A percentile compares a stretch with the other conserved stretches of the same genome.
Evolutionary conservation across 2,329 filamentous ascomycete genomes (phyloP).

Genomic region (Stagonosporopsis tanaceti): DNA sequence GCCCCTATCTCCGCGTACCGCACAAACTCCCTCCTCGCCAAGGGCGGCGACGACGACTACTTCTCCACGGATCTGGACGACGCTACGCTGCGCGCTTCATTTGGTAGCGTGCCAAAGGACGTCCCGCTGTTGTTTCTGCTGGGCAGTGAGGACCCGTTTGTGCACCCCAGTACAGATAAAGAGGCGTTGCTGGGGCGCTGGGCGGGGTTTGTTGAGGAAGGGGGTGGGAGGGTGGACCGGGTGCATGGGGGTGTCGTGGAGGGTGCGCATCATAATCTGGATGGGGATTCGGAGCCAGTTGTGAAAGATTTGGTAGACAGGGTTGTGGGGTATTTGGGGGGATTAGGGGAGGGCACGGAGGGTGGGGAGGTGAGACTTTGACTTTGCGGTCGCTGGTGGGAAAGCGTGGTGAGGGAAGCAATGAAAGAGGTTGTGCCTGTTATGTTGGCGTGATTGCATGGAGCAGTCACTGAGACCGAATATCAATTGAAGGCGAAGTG

Average conservation of each 20-base stretch:
- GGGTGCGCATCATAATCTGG: constrained; percentile 61
- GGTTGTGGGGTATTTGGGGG: constrained; percentile 59
- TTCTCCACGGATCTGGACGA: constrained; percentile 81
- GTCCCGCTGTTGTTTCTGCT: constrained; percentile 70
- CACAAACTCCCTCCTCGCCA: constrained; percentile 65
- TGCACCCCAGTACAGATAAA: constrained; percentile 67
- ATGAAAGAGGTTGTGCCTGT: not conserved
- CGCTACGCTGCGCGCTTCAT: constrained; percentile 67
- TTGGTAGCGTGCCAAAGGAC: constrained; percentile 63
- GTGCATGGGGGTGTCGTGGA: constrained; percentile 58
- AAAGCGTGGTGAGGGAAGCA: not conserved
- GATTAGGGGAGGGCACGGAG: constrained; percentile 15
- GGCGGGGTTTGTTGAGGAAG: constrained; percentile 54
- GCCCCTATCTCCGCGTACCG: constrained; percentile 64
- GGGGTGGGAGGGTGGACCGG: constrained; percentile 59
- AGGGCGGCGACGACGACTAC: constrained; percentile 80
- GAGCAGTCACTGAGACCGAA: not conserved
- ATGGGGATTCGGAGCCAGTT: constrained; percentile 56
- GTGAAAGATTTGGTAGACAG: constrained; percentile 59
- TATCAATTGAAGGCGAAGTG: not conserved
- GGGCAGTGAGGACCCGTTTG: constrained; percentile 71
- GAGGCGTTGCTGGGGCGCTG: constrained; percentile 65
- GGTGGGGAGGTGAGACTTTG: not conserved
- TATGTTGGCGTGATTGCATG: not conserved
- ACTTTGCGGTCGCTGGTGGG: not conserved